Base-by-base conservation (phyloP, 305 asterid species). In the Plantago rigida region DNA sequence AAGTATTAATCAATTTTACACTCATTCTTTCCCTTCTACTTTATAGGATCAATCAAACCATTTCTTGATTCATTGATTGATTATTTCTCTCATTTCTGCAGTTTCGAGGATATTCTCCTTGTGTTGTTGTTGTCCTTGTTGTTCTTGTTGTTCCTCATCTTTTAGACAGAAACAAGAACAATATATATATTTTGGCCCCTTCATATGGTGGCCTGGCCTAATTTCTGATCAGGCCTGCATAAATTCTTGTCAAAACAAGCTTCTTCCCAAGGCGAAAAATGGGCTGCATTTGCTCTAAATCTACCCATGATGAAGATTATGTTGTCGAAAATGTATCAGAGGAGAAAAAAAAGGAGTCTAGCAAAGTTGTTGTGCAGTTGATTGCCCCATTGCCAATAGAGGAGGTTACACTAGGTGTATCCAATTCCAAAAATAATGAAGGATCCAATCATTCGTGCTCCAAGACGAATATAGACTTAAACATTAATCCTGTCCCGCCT, bases 211-310 rank as follows among this genome's bases (percentile, higher is more conserved):
- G 39, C 39, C 39, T 31, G 39, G 39, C 39, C 39, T 48, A 22
- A 15, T 51, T 41, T 53, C 63, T 17, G 14, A 59, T 57, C 36
- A 19, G 34, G 70, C 48, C 63, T 31, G 50, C 65, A 67, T 75
- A 71, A 59, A 54, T 52, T 53, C 11, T 39, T 45, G 36, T 52
- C 26, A 36, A 47, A 36, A 31, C 39, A 50, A 34, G 59, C 24
- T 52, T 53, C 14, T 56, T 60, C 24, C 61, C 53, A 58, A 64
- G 69, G 69, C 59, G 63, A 46, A 63, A 39, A 44, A 87, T 91
- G 98, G 96, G 98, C 47, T 74, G 94, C 75, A 70, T 86, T 72
- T 91, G 98, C 77, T 87, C 96, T 2, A 91, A 80, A 76, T 87
- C 71, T 56, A 73, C 84, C 26, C 50, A 75, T 13, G 80, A 52